Percentiles rank a stretch among this genome's conserved stretches.
These are phyloP conservation scores for Triticum urartu DNA, from an alignment of 176 grass and related monocot genomes.

Conservation along the genomic window DNA sequence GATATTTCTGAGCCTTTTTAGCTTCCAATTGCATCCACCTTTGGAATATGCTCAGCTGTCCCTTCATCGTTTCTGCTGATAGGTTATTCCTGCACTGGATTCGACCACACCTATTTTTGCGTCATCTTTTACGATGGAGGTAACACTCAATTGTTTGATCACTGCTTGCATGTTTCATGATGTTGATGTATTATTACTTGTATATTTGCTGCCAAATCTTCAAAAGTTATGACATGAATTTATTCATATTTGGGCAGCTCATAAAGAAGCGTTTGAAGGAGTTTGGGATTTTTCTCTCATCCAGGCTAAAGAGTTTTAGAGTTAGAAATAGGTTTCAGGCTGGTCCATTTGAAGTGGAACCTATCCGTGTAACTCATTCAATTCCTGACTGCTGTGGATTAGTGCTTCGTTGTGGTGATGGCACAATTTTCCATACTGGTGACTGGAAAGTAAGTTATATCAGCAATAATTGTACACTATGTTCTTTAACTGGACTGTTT, in stretches of 20 bases:
- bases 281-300: conserved; percentile 84
- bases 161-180: conserved; percentile 5
- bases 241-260: conserved; percentile 63
- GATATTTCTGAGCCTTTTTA: conserved; percentile 30
- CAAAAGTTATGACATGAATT: conserved; percentile 23
- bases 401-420: conserved; percentile 92
- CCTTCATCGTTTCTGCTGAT: conserved; percentile 31
- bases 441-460: conserved; percentile 88
- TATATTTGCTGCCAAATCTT: conserved; percentile 5
- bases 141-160: conserved; percentile 31
- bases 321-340: conserved; percentile 85
- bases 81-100: conserved; percentile 98
- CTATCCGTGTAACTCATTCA: conserved; percentile 96
- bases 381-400: conserved; percentile 98
- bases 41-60: conserved; percentile 24
- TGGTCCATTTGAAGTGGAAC: conserved; percentile 98
- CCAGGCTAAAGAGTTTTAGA: conserved; percentile 84
- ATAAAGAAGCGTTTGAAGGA: conserved; percentile 98
- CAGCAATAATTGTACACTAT: neutral
- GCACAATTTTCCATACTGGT: conserved; percentile 97
- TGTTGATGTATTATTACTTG: conserved; percentile 13
- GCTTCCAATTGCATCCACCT: neutral
- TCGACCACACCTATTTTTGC: conserved; percentile 85
- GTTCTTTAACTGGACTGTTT: neutral
- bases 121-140: conserved; percentile 98